A percentile compares a stretch with the other conserved stretches of the same genome.
Evolutionary conservation across 768 basidiomycete species (phyloP).

Genomic region (Tulasnella sp.): DNA sequence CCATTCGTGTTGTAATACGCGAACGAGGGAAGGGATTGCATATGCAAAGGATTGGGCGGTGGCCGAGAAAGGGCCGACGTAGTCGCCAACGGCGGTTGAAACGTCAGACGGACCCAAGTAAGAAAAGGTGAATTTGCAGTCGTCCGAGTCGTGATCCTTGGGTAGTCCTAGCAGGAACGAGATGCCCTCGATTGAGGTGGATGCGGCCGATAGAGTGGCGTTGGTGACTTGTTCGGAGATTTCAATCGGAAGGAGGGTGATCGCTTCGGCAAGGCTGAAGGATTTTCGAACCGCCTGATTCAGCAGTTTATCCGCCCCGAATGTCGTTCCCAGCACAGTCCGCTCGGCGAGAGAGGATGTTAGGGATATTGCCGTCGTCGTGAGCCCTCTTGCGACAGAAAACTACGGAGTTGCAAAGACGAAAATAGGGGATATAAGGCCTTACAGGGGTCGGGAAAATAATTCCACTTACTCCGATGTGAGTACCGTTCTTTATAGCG

Average conservation of each 20-base stretch:
- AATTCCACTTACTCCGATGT: conserved; percentile 44
- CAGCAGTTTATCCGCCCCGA: conserved; percentile 45
- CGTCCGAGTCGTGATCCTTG: background rate
- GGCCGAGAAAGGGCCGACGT: conserved; percentile 6
- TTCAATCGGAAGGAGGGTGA: conserved; percentile 62
- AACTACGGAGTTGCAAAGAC: conserved; percentile 36
- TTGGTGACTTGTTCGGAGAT: conserved; percentile 66
- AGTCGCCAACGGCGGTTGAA: background rate
- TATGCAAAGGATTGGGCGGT: background rate
- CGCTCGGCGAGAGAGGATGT: conserved; percentile 51
- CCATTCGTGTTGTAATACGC: conserved; percentile 71
- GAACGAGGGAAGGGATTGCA: conserved; percentile 41
- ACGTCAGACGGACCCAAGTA: background rate
- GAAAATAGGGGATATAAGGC: conserved; percentile 11
- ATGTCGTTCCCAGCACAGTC: conserved; percentile 49
- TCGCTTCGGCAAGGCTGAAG: conserved; percentile 52
- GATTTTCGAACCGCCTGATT: conserved; percentile 47
- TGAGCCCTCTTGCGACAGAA: conserved; percentile 49
- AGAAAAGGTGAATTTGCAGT: background rate
- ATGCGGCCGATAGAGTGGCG: conserved; percentile 59
- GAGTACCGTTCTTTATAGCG: conserved; percentile 53
- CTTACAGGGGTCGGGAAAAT: conserved; percentile 3
- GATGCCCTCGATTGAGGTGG: conserved; percentile 65
- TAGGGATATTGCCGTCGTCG: conserved; percentile 43
- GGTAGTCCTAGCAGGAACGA: conserved; percentile 57